These are phyloP conservation scores for Pythium dissimile DNA, from an alignment of 352 stramenopile species.

Conservation along the genomic window DNA sequence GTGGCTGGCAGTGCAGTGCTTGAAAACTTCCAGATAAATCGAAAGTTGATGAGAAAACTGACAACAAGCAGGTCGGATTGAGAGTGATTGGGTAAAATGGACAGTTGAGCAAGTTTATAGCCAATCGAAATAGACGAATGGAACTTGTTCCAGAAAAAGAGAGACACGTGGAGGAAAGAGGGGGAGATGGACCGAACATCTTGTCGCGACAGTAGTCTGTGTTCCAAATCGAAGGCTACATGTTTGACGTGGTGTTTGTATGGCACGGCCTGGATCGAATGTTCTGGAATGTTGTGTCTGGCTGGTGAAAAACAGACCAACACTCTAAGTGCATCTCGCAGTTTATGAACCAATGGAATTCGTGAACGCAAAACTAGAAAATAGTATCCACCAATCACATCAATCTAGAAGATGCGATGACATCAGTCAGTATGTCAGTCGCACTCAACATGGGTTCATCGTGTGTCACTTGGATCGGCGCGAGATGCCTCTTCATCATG, in stretches of 20 bases:
- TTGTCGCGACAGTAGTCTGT: conserved; percentile 12
- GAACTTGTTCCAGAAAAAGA: conserved; percentile 10
- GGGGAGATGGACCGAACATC: background rate
- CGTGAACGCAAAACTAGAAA: background rate
- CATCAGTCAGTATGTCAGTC: conserved; percentile 3
- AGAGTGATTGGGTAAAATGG: conserved; percentile 14
- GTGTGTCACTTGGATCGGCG: background rate
- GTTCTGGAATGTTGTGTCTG: conserved; percentile 22
- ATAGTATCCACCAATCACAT: conserved; percentile 21
- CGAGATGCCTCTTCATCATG: conserved; percentile 1
- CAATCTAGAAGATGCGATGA: background rate
- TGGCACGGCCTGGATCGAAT: conserved; percentile 13
- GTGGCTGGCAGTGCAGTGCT: background rate
- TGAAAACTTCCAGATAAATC: conserved; percentile 25
- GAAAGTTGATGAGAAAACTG: conserved; percentile 3
- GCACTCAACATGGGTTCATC: conserved; percentile 20
- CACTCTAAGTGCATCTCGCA: conserved; percentile 4
- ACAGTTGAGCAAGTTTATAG: background rate
- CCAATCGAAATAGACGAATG: conserved; percentile 4
- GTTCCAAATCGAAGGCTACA: background rate
- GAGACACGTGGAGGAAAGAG: conserved; percentile 3
- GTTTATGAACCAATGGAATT: background rate
- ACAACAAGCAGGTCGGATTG: conserved; percentile 8
- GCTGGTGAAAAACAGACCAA: background rate
- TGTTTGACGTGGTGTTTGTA: conserved; percentile 19